Evolutionary conservation across 2,329 filamentous ascomycete species (phyloP).

Genomic region (Aspergillus alliaceus): DNA sequence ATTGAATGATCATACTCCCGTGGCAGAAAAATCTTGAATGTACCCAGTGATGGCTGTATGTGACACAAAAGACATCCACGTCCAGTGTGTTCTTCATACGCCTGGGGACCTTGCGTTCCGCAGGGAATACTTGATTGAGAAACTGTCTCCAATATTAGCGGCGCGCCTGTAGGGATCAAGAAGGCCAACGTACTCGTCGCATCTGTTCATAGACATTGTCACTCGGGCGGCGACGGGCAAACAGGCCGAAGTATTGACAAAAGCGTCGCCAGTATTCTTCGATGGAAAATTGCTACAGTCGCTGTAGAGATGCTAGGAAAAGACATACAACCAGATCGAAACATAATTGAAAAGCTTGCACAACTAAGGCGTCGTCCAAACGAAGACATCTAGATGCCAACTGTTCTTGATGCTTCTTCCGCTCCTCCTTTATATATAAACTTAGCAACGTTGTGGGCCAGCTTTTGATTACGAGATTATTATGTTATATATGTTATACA

Average conservation of each 20-base stretch:
- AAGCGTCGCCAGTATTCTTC: slow-evolving; percentile 17
- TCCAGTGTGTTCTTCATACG: slow-evolving; percentile 22
- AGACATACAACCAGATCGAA: no score
- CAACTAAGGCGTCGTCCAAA: no score
- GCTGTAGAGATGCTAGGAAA: no score
- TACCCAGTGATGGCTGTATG: not conserved
- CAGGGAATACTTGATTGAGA: slow-evolving; percentile 17
- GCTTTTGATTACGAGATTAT: no score
- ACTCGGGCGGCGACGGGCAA: slow-evolving; percentile 12
- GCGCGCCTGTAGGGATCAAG: not conserved
- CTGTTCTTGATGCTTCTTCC: no score
- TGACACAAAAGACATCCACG: slow-evolving; percentile 21
- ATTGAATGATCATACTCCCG: not conserved
- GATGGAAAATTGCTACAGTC: no score
- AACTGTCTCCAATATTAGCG: slow-evolving; percentile 20
- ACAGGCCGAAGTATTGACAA: slow-evolving; percentile 13
- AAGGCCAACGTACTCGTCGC: slow-evolving; percentile 18
- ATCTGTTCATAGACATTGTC: slow-evolving; percentile 23
- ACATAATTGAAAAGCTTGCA: no score
- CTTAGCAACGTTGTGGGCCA: no score
- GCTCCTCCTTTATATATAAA: no score
- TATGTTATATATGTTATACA: no score
- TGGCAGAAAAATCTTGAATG: not conserved
- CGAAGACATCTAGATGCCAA: no score
- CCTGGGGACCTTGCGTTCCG: slow-evolving; percentile 16